Base-by-base conservation (phyloP, 2,329 filamentous ascomycete genomes). In the Beauveria pseudobassiana region DNA sequence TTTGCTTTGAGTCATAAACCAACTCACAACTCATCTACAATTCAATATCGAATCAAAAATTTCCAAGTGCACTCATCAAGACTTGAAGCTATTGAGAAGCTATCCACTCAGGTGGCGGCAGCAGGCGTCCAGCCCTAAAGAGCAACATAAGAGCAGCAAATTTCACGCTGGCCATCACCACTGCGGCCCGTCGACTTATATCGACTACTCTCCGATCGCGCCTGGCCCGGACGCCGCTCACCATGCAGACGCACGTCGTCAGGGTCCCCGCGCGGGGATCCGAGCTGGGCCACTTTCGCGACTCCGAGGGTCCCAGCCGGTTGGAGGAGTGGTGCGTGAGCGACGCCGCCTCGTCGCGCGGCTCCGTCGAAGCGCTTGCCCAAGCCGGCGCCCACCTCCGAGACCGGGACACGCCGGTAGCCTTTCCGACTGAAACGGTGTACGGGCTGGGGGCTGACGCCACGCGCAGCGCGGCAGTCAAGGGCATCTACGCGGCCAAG, bases 401-500 rank as follows among this genome's bases (percentile, higher is more conserved):
- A 57, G 79, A 80, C 20, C 86, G 82, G 57, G 82, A 90, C 70
- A 82, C 82, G 3, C 95, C 95, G 5, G 91, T 99, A 53, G 95
- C 91, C 1, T 99, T 99, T 72, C 95, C 95, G 0, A 99, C 95
- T 0, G 95, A 99, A 76, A 99, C 95, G 0, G 95, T 99, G 0
- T 99, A 99, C 72, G 95, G 95, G 0, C 82, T 99, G 8, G 95
- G 92, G n/a, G 95, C 95, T 16, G 95, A 98, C 76, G 95, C 95
- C 12, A 98, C 93, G 28, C 85, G 91, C 68, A 91, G 87, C 69
- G 80, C 78, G 26, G 89, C 93, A 2, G 93, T 98, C 7, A 86
- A 83, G 70, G 93, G 92, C n/a, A 99, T 99, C 67, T 99, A 95
- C 74, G 81, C 85, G 24, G 92, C 91, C 58, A 99, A 99, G 76